These are phyloP conservation scores for Rhizopus arrhizus DNA, from an alignment of 371 early-diverging fungal genomes.

Conservation along the genomic window DNA sequence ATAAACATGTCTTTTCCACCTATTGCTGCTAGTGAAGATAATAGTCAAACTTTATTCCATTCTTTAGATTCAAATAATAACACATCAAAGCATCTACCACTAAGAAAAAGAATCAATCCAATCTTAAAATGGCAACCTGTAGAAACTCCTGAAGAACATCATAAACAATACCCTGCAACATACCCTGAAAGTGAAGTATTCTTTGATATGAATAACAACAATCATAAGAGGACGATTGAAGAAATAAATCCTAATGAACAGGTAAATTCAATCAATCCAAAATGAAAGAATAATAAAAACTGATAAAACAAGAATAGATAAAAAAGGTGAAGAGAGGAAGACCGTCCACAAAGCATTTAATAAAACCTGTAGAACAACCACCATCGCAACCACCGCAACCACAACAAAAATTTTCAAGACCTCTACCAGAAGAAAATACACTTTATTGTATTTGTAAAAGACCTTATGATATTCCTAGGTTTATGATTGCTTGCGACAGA, in stretches of 20 bases:
- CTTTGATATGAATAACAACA: conserved; percentile 8
- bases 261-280: not conserved
- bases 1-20: not conserved
- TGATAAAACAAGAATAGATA: conserved; percentile 8
- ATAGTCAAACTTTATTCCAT: conserved; percentile 9
- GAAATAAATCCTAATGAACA: conserved; percentile 8
- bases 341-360: conserved; percentile 14
- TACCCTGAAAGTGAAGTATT: conserved; percentile 15
- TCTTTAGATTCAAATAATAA: conserved; percentile 11
- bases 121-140: conserved; percentile 39
- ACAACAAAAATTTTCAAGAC: conserved; percentile 11
- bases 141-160: conserved; percentile 37
- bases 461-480: conserved; percentile 48
- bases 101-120: conserved; percentile 36
- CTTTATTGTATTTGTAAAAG: conserved; percentile 58
- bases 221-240: conserved; percentile 11
- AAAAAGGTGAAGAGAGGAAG: conserved; percentile 34
- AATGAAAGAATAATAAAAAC: not conserved
- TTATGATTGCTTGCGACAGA: conserved; percentile 64
- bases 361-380: conserved; percentile 1
- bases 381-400: conserved; percentile 7
- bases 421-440: conserved; percentile 8
- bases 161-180: conserved; percentile 16
- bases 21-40: conserved; percentile 4
- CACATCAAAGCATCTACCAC: conserved; percentile 26